Conservation (phyloP, 1,284 basidiomycete species). For the Cerrena zonata region DNA sequence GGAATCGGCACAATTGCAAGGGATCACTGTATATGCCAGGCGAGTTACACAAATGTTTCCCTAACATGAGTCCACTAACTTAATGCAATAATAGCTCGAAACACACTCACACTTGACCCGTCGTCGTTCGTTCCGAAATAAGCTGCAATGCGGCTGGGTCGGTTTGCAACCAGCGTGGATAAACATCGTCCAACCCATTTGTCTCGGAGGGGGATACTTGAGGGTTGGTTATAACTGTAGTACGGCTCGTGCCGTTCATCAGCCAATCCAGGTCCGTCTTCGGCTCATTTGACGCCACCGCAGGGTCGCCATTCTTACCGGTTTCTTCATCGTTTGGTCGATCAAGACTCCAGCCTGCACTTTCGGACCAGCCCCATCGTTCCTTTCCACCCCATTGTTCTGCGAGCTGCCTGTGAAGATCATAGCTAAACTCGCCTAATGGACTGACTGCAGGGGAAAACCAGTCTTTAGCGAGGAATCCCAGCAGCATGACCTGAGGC, state of each 20-base stretch:
- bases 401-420: slow-evolving; percentile 52
- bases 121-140: slow-evolving; percentile 34
- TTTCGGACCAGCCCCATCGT: slow-evolving; percentile 53
- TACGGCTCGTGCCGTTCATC: slow-evolving; percentile 20
- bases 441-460: slow-evolving; percentile 43
- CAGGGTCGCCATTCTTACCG: slow-evolving; percentile 4
- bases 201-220: slow-evolving; percentile 4
- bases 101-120: slow-evolving; percentile 40
- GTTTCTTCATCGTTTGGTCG: slow-evolving; percentile 14
- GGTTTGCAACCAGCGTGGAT: slow-evolving; percentile 27
- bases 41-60: no score
- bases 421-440: slow-evolving; percentile 52
- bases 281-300: slow-evolving; percentile 4
- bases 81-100: background rate
- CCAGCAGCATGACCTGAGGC: slow-evolving; percentile 61
- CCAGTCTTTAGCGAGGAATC: slow-evolving; percentile 66
- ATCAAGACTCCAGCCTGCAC: slow-evolving; percentile 26
- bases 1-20: slow-evolving; percentile 43
- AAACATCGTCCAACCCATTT: slow-evolving; percentile 1
- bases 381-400: slow-evolving; percentile 42
- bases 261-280: slow-evolving; percentile 21
- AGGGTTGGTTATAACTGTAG: slow-evolving; percentile 12
- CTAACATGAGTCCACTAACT: background rate
- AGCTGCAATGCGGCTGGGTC: slow-evolving; percentile 17
- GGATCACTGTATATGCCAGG: slow-evolving; percentile 32